Conservation (phyloP, 352 stramenopile genomes). For the Globisporangium paddicum region DNA sequence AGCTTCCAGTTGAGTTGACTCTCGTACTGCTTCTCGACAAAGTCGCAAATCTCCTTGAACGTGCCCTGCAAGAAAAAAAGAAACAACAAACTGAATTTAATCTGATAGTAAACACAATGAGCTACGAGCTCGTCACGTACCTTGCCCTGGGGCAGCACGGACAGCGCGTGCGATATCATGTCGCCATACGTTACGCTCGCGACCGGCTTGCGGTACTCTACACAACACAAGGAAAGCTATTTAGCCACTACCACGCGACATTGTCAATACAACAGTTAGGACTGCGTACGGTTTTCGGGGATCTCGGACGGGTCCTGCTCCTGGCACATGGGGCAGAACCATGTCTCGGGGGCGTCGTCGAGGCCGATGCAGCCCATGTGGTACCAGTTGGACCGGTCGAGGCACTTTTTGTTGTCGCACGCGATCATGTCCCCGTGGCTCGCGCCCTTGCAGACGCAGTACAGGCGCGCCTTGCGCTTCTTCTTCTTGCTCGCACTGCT, state of each 20-base stretch:
- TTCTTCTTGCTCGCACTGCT: conserved; percentile 33
- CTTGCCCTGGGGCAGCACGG: conserved; percentile 54
- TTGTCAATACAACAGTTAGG: too few species aligned
- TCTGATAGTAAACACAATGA: neutral
- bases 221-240: neutral
- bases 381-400: conserved; percentile 81
- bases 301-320: conserved; percentile 46
- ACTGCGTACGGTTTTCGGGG: conserved; percentile 63
- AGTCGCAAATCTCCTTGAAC: conserved; percentile 89
- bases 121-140: conserved; percentile 19
- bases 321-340: conserved; percentile 65
- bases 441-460: conserved; percentile 70
- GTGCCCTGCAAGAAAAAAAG: conserved; percentile 32
- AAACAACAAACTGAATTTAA: neutral
- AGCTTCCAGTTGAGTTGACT: conserved; percentile 90
- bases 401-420: conserved; percentile 76
- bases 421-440: conserved; percentile 84
- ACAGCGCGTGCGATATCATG: conserved; percentile 87
- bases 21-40: conserved; percentile 83
- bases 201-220: conserved; percentile 78
- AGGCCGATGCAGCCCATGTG: conserved; percentile 74
- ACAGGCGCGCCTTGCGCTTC: conserved; percentile 63
- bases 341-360: conserved; percentile 64
- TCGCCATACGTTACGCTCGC: conserved; percentile 83
- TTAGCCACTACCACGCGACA: neutral